Evolutionary conservation across 2,329 filamentous ascomycete species (phyloP), one percentile per base, ranked within the genome.

Genomic region (Claviceps monticola): DNA sequence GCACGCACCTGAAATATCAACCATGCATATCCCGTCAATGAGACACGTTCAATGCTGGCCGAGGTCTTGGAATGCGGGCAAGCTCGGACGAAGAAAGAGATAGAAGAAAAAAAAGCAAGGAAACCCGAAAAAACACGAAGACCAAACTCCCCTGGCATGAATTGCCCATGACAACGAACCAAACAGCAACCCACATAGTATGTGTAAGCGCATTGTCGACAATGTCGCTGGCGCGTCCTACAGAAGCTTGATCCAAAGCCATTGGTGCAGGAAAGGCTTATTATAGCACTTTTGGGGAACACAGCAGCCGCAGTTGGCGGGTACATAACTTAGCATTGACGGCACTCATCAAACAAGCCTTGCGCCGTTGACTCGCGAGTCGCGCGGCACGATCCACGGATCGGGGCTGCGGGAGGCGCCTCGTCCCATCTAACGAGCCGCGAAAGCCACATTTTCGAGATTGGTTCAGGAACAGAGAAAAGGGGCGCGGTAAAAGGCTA

Each of bases 371-470:
- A 52, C 42, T 54, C 50, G 50, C 50, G 47, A 52, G 37, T 54
- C 50, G 48, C 34, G 53, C 47, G 53, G 53, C 46, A 54, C 52
- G 52, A 49, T 34, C 29, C 29, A 34, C 42, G 42, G 42, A 50
- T 54, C 53, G 53, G 47, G 29, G 38, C 5, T 36, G 48, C 53
- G 53, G 53, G 47, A 52, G 53, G 53, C 50, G 50, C 46, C 47
- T 41, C 26, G 17, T 49, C 21, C 48, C 36, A 46, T 52, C 50
- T 47, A 45, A 38, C 42, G 46, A 46, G 34, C 50, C 49, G 43
- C 39, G 26, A 38, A 46, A 34, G 13, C 13, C 38, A 26, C 8
- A 21, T 37, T 51, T 46, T 49, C 29, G 49, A 53, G 51, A 50
- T 55, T 29, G 49, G 19, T 51, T 49, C 51, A 43, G 51, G 43